Base-by-base conservation (phyloP, 139 green algal genomes). In the Nannochloris sp. region DNA sequence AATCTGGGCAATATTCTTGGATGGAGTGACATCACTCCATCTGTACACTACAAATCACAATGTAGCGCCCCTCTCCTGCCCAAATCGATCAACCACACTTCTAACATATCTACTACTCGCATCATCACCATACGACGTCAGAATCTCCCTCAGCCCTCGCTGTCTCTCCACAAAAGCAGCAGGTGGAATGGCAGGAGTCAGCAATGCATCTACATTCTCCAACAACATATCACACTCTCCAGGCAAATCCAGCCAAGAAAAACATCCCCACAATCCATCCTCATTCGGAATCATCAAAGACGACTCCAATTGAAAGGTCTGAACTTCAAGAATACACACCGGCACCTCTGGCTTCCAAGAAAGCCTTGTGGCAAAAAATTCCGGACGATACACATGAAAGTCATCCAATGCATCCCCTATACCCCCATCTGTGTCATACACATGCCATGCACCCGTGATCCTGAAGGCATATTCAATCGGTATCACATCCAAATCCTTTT, bases 291-390 rank as follows among this genome's bases (percentile, higher is more conserved):
- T 29, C 23, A 59, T 28, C 56, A 88, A 56, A 2, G 70, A 65
- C 37, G 28, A 10, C 23, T 36, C 12, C 59, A 89, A 70, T 37
- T 58, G 30, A 49, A 49, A 83, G 2, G 40, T 44, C 1, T 77
- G 58, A 55, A 89, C 55, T 70, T 89, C 82, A 25, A 89, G 49
- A 20, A 89, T 36, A 3, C 81, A 88, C 23, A 89, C 57, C 12
- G 82, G 75, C 62, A 87, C 72, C 51, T 68, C 73, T 14, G 29
- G 3, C 10, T 76, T 70, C 82, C 82, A 89, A 44, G 69, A 73
- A 49, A 89, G 66, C n/a, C 78, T 51, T 9, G 44, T 51, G 23
- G 62, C 68, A 17, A 82, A 37, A 58, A 86, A 85, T 2, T 25
- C 63, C 11, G 76, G 64, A 5, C 49, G 68, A 66, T 75, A 85